Base-by-base conservation (phyloP, 345 rosid species). In the Odontarrhena argentea region DNA sequence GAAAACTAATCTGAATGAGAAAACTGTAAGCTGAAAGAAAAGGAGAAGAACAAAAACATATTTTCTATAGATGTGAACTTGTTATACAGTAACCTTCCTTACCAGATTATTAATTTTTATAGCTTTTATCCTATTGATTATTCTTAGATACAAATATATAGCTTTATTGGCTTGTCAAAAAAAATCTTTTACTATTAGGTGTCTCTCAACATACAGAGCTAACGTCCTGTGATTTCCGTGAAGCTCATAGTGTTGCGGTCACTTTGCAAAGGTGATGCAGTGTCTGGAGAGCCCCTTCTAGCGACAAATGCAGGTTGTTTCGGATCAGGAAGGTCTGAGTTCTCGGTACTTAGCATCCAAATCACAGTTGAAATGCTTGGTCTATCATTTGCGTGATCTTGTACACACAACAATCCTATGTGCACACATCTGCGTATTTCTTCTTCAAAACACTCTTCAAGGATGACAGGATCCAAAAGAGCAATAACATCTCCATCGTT, bases 281-380 rank as follows among this genome's bases (percentile, higher is more conserved):
- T 43, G 12, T 68, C 25, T 25, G 28, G 45, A 1, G 60, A 28
- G 41, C 48, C 65, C 50, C 58, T 59, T 62, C 67, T 47, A 7
- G 43, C 9, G 7, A 62, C 48, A 67, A 76, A 67, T 1, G 70
- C 69, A 0, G 76, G 70, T 28, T 71, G 65, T 18, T 67, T 76
- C 3, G 74, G 79, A 6, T 38, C 28, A 0, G 70, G 69, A 47
- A 60, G 66, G 65, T 67, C 15, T 24, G 71, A 28, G 40, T 64
- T 65, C 48, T 76, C 73, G 1, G 42, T 66, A 35, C 55, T 71
- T 30, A 78, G 75, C 80, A 76, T 79, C 42, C 69, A 73, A 43
- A 73, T 54, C 5, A 76, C 67, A 0, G 70, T 41, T 1, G 80
- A 44, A 5, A 71, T 54, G 25, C 56, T 68, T 12, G 80, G 80